Evolutionary conservation across 2,329 filamentous ascomycete genomes (phyloP), one percentile per base, ranked within the genome.

Genomic region (Cephalotrichum gorgonifer): DNA sequence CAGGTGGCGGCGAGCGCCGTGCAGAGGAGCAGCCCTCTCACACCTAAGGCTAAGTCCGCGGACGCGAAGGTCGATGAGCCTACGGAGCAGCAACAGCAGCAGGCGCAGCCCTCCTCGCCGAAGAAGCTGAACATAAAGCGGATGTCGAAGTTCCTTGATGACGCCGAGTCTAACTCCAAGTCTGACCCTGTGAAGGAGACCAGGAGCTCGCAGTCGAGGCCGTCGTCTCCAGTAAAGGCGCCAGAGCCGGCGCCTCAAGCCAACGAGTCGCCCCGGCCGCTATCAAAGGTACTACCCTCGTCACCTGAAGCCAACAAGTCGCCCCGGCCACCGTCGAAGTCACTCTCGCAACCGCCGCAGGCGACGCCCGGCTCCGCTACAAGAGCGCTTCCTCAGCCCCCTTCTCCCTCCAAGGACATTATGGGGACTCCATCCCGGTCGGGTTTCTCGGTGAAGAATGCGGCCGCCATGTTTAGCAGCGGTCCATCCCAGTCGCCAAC

Each of bases 41-140:
- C 43, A 12, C 25, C 56, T 58, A 27, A 57, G 57, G 23, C 56
- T 58, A 27, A 57, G 57, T n/a, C 45, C 50, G 23, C 63, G 57
- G 50, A 55, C 58, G 44, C 60, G 56, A 50, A 49, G 42, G 28
- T 20, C 9, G 28, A 49, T 11, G 30, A 44, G 26, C 47, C 47
- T 12, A 26, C 6, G 43, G 53, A 54, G 38, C 45, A 47, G 23
- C 12, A 31, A 12, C 17, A 33, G 39, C 26, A 58, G 1, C 55
- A 52, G 14, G 65, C 71, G 1, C 69, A 72, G 51, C 67, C 75
- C 4, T 60, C 70, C 3, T 79, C 79, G 15, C 79, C 81, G 1
- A 72, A 68, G 51, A 80, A 82, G 56, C 64, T 82, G 20, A 72
- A 81, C 55, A 61, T 74, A 60, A 82, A 77, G 60, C 69, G 78